A percentile compares a stretch with the other conserved stretches of the same genome.
Evolutionary conservation across 768 basidiomycete genomes (phyloP).

Genomic region (Mycena metata): DNA sequence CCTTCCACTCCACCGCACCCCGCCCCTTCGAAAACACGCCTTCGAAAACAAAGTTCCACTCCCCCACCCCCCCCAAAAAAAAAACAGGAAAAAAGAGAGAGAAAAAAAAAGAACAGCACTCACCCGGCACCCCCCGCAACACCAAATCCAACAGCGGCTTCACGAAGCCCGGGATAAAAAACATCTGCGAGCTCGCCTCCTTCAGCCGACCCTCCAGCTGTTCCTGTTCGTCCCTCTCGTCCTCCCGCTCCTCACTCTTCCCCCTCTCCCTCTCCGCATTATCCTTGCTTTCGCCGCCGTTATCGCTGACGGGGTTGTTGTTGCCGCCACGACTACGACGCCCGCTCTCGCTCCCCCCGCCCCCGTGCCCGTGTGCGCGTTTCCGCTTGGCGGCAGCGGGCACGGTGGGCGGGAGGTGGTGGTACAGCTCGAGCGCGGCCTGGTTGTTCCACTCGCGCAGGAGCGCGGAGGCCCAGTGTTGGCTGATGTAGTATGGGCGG

Average conservation of each 20-base stretch:
- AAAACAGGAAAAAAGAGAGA: neutral
- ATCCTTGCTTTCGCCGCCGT: neutral
- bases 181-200: slow-evolving; percentile 86
- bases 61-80: slow-evolving; percentile 44
- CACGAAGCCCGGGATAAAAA: slow-evolving; percentile 87
- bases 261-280: slow-evolving; percentile 28
- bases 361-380: slow-evolving; percentile 26
- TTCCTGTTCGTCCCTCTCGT: slow-evolving; percentile 52
- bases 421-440: slow-evolving; percentile 84
- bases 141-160: slow-evolving; percentile 87
- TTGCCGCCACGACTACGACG: slow-evolving; percentile 56
- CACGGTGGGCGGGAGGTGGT: slow-evolving; percentile 78
- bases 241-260: neutral
- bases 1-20: slow-evolving; percentile 59
- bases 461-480: slow-evolving; percentile 92
- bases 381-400: no score
- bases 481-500: slow-evolving; percentile 91
- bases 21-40: no score
- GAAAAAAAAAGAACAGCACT: slow-evolving; percentile 40
- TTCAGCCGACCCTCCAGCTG: slow-evolving; percentile 46
- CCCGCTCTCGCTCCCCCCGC: slow-evolving; percentile 68
- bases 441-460: slow-evolving; percentile 94
- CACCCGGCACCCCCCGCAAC: slow-evolving; percentile 80
- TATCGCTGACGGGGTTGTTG: no score
- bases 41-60: no score